phyloP scores from a whole-genome alignment of 163 green algal species.

The Trebouxiophyceae sp. region DNA sequence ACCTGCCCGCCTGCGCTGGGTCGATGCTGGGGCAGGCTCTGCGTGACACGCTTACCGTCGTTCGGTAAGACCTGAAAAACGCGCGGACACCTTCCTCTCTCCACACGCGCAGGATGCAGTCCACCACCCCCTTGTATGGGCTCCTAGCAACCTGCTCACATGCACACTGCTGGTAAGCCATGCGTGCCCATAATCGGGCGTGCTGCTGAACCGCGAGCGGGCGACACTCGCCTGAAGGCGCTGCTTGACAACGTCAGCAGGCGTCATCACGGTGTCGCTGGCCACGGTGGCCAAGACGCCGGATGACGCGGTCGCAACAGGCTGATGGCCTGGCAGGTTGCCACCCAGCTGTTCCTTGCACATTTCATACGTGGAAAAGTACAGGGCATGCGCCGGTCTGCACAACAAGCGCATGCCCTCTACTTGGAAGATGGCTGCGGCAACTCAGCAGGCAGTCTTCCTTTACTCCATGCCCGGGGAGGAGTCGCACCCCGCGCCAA shows the following conservation, averaged over 20 bases:
- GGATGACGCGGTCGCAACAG: constrained; percentile 49
- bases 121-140: constrained; percentile 59
- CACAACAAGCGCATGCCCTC: too few relatives aligned
- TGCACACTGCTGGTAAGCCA: too few relatives aligned
- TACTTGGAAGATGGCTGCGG: too few relatives aligned
- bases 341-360: constrained; percentile 63
- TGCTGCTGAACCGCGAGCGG: too few relatives aligned
- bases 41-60: constrained; percentile 66
- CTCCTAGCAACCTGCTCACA: constrained; percentile 63
- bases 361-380: constrained; percentile 94
- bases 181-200: too few relatives aligned
- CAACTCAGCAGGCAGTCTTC: too few relatives aligned
- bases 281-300: constrained; percentile 79
- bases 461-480: too few relatives aligned
- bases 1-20: too few relatives aligned
- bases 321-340: constrained; percentile 53
- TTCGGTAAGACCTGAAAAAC: constrained; percentile 88
- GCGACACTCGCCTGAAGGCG: constrained; percentile 90
- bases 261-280: constrained; percentile 89
- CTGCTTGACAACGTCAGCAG: constrained; percentile 95
- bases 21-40: too few relatives aligned
- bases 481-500: constrained; percentile 69
- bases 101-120: constrained; percentile 54
- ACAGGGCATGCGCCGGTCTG: constrained; percentile 87
- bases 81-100: constrained; percentile 64